These are phyloP conservation scores for Rubia yunnanensis DNA, from an alignment of 257 asterid genomes.

Conservation along the genomic window DNA sequence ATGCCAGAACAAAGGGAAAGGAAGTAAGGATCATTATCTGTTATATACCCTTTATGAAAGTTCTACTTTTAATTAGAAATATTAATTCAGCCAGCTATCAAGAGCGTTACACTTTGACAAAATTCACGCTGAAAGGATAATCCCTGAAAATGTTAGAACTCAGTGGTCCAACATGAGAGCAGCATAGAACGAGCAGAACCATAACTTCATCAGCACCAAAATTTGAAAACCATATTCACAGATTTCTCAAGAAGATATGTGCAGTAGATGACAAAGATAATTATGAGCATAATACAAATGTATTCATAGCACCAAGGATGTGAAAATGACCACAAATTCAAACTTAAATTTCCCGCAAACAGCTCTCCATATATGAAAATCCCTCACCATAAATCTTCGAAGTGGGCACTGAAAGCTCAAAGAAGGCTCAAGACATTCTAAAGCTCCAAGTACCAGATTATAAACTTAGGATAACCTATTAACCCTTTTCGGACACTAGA, in stretches of 20 bases:
- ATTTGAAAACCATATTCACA: slow-evolving; percentile 18
- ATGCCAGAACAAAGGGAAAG: not conserved
- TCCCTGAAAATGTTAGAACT: slow-evolving; percentile 3
- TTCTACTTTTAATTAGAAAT: not conserved
- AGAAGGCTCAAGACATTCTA: not conserved
- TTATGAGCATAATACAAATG: slow-evolving; percentile 25
- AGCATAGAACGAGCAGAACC: slow-evolving; percentile 13
- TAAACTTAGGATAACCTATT: too few relatives aligned
- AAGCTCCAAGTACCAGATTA: not conserved
- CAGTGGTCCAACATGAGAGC: slow-evolving; percentile 26
- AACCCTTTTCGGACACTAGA: not conserved
- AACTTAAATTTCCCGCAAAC: slow-evolving; percentile 31
- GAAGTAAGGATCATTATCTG: not conserved
- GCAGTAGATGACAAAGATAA: slow-evolving; percentile 31
- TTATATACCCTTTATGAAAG: slow-evolving; percentile 3
- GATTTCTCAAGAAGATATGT: slow-evolving; percentile 12
- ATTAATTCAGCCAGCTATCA: slow-evolving; percentile 13
- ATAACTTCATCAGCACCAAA: slow-evolving; percentile 13
- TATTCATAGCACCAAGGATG: slow-evolving; percentile 25
- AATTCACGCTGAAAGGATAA: slow-evolving; percentile 13
- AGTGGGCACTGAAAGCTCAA: too few relatives aligned
- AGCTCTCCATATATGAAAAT: slow-evolving; percentile 5
- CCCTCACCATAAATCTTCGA: not conserved
- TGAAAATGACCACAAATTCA: slow-evolving; percentile 15
- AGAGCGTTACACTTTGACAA: slow-evolving; percentile 4